These are phyloP conservation scores for Setaria italica DNA, from an alignment of 202 grass and related monocot species.

Conservation along the genomic window DNA sequence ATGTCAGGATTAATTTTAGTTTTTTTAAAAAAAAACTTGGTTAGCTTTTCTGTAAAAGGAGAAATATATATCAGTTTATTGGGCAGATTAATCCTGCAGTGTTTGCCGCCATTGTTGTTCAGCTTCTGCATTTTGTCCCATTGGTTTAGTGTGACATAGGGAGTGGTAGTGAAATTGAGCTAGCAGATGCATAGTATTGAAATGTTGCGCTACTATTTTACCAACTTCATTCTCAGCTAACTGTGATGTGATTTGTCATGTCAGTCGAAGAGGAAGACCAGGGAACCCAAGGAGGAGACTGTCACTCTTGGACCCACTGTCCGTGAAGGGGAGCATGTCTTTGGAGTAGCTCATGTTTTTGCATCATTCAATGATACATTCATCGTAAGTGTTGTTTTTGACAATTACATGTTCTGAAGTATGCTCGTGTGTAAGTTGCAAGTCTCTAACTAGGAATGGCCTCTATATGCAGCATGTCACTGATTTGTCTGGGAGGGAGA, in stretches of 20 bases:
- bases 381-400: background rate
- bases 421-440: background rate
- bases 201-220: background rate
- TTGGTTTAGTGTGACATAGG: background rate
- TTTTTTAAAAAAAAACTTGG: background rate
- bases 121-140: background rate
- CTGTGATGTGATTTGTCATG: background rate
- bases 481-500: constrained; percentile 57
- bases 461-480: constrained; percentile 36
- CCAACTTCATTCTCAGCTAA: background rate
- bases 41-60: background rate
- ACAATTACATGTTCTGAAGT: background rate
- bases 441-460: background rate
- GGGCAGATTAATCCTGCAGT: background rate
- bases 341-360: constrained; percentile 3
- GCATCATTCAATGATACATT: constrained; percentile 12
- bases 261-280: constrained; percentile 9
- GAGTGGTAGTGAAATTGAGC: background rate
- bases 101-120: background rate
- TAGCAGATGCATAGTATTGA: background rate
- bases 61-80: background rate
- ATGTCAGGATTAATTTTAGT: background rate
- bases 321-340: constrained; percentile 1
- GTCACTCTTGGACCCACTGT: constrained; percentile 2
- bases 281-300: background rate